phyloP scores from a whole-genome alignment of 2,329 filamentous ascomycete species.

The Neonectria sp. region DNA sequence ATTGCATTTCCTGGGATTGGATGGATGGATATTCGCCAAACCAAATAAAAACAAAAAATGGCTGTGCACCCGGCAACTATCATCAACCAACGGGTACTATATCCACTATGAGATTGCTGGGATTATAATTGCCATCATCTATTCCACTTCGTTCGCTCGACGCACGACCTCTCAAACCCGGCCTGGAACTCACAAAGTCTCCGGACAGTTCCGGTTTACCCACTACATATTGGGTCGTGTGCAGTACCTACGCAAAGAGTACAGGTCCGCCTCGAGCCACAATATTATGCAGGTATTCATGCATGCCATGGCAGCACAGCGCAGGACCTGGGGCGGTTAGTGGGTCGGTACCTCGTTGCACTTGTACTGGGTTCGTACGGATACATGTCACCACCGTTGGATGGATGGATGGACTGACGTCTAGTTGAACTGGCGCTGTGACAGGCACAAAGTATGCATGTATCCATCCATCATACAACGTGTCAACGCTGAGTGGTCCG shows the following conservation, averaged over 20 bases:
- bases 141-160: no score
- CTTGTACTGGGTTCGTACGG: not conserved
- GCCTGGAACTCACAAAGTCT: not conserved
- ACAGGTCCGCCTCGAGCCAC: not conserved
- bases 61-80: conserved; percentile 13
- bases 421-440: not conserved
- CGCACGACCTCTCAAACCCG: not conserved
- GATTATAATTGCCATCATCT: not conserved
- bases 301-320: conserved; percentile 16
- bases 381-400: conserved; percentile 4
- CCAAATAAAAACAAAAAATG: conserved; percentile 5
- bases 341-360: not conserved
- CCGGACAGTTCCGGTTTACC: not conserved
- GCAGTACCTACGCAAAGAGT: not conserved
- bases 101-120: not conserved
- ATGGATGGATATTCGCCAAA: not conserved
- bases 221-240: not conserved
- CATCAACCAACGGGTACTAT: not conserved
- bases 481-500: conserved; percentile 10
- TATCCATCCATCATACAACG: conserved; percentile 13
- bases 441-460: not conserved
- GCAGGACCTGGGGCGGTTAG: not conserved
- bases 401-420: conserved; percentile 9
- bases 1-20: conserved; percentile 18
- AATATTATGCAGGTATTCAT: conserved; percentile 9